phyloP scores from a whole-genome alignment of 805 yeast species.

The Pichia ethanolica region DNA sequence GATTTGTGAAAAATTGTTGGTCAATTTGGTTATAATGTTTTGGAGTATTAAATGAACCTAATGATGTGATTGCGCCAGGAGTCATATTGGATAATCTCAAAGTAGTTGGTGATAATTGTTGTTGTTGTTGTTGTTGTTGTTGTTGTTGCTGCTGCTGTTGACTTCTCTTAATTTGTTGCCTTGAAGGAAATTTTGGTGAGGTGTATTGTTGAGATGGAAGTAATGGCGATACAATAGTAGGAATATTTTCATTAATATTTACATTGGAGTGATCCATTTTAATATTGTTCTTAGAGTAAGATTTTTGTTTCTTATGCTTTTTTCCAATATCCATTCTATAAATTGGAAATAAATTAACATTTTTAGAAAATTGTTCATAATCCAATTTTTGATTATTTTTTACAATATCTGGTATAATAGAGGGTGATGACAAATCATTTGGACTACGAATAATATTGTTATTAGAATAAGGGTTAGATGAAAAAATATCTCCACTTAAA shows the following conservation, averaged over 20 bases:
- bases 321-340: constrained; percentile 7
- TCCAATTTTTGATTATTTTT: background rate
- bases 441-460: background rate
- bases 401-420: background rate
- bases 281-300: background rate
- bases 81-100: background rate
- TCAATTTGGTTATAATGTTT: background rate
- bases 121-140: background rate
- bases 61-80: background rate
- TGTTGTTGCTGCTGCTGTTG: background rate
- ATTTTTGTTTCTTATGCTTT: background rate
- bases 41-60: background rate
- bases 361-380: constrained; percentile 5
- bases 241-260: background rate
- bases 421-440: background rate
- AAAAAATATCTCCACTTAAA: constrained; percentile 1
- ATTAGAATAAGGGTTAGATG: background rate
- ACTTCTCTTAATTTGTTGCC: background rate
- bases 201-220: constrained; percentile 2
- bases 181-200: background rate
- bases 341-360: constrained; percentile 8
- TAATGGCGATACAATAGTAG: background rate
- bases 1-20: background rate
- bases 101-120: constrained; percentile 1
- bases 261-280: background rate